A percentile compares a stretch with the other conserved stretches of the same genome.
phyloP scores from a whole-genome alignment of 805 yeast species.

The Saccharomycopsis sp. region DNA sequence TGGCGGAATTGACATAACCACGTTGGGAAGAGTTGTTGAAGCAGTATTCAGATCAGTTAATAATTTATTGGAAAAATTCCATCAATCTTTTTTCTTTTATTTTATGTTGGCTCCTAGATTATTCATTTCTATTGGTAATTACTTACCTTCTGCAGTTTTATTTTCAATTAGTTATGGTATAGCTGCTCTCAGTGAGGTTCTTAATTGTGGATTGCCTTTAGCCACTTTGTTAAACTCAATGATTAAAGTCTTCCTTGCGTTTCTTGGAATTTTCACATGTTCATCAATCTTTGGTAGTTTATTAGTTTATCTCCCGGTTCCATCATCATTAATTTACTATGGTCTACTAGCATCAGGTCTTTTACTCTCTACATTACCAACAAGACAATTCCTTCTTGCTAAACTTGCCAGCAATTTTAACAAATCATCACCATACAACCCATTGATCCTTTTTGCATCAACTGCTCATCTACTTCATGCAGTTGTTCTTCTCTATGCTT shows the following conservation, averaged over 20 bases:
- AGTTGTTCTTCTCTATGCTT: slow-evolving; percentile 49
- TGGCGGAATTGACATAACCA: slow-evolving; percentile 73
- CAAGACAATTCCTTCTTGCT: slow-evolving; percentile 18
- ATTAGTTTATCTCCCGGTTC: slow-evolving; percentile 26
- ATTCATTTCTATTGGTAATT: slow-evolving; percentile 91
- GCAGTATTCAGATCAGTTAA: slow-evolving; percentile 83
- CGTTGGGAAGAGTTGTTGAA: slow-evolving; percentile 86
- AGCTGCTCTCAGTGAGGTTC: slow-evolving; percentile 52
- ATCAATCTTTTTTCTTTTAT: slow-evolving; percentile 93
- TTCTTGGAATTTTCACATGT: slow-evolving; percentile 25
- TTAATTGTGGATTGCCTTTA: slow-evolving; percentile 37
- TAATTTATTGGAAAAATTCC: slow-evolving; percentile 89
- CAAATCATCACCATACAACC: slow-evolving; percentile 9
- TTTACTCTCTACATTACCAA: slow-evolving; percentile 36
- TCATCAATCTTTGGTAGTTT: slow-evolving; percentile 26
- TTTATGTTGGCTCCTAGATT: slow-evolving; percentile 66
- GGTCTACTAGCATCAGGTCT: slow-evolving; percentile 66
- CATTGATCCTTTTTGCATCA: slow-evolving; percentile 16
- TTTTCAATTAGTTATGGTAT: slow-evolving; percentile 63
- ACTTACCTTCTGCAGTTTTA: slow-evolving; percentile 77
- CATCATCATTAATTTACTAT: slow-evolving; percentile 48
- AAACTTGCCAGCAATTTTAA: slow-evolving; percentile 1
- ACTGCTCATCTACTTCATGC: slow-evolving; percentile 29
- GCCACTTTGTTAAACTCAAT: slow-evolving; percentile 22
- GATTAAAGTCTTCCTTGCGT: slow-evolving; percentile 28